These are phyloP conservation scores for Cornus kousa DNA, from an alignment of 148 eudicot genomes.

Conservation along the genomic window DNA sequence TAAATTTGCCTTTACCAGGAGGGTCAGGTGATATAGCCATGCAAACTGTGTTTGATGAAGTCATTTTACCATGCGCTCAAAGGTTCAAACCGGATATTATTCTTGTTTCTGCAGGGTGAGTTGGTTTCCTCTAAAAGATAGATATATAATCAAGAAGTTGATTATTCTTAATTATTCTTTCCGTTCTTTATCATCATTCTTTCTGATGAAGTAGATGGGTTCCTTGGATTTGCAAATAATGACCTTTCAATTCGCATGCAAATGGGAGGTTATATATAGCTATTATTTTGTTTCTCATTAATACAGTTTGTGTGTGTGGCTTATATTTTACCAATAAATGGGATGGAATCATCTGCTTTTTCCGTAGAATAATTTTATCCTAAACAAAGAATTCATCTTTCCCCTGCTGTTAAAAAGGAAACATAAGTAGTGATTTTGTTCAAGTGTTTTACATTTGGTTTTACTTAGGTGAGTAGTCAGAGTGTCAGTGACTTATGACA, in stretches of 20 bases:
- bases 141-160: too few relatives aligned
- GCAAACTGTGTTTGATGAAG: slow-evolving; percentile 81
- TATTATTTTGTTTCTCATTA: not conserved
- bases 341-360: not conserved
- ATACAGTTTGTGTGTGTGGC: not conserved
- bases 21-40: slow-evolving; percentile 88
- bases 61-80: slow-evolving; percentile 78
- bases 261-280: not conserved
- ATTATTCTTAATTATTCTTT: too few relatives aligned
- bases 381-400: not conserved
- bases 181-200: too few relatives aligned
- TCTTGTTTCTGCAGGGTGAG: slow-evolving; percentile 94
- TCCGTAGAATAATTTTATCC: not conserved
- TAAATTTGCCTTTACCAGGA: slow-evolving; percentile 86
- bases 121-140: not conserved
- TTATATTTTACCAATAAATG: not conserved
- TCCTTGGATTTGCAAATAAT: too few relatives aligned
- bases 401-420: not conserved
- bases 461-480: not conserved
- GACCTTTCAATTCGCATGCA: too few relatives aligned
- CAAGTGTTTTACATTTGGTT: not conserved
- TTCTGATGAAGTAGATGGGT: too few relatives aligned
- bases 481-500: not conserved
- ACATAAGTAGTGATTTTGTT: not conserved
- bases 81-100: slow-evolving; percentile 91